Conservation (phyloP, 1,284 basidiomycete species). For the Trametes hirsuta region DNA sequence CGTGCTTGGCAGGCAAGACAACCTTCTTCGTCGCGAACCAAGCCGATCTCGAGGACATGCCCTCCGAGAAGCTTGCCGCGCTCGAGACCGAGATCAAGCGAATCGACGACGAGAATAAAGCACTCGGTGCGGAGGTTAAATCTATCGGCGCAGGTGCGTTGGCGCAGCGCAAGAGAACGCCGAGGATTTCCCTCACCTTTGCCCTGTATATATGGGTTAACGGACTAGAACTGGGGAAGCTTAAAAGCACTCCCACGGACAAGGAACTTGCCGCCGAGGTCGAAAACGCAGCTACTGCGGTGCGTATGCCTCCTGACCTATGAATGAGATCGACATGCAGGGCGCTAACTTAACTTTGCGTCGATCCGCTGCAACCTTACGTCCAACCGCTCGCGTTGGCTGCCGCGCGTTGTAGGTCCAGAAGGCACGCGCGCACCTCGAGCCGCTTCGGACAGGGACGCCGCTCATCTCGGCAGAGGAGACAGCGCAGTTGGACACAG, state of each 20-base stretch:
- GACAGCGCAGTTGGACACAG: conserved; percentile 58
- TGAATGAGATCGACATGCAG: too few relatives aligned
- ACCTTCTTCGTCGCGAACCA: conserved; percentile 84
- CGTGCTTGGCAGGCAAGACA: conserved; percentile 65
- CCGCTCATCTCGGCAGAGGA: conserved; percentile 70
- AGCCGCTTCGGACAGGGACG: conserved; percentile 66
- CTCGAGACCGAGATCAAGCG: conserved; percentile 58
- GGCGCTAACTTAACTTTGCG: too few relatives aligned
- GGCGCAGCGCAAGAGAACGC: not conserved
- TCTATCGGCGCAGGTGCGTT: conserved; percentile 52
- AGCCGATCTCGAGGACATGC: conserved; percentile 61
- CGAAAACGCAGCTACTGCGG: conserved; percentile 45
- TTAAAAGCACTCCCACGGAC: conserved; percentile 70
- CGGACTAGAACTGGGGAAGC: conserved; percentile 60
- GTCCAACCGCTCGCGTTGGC: too few relatives aligned
- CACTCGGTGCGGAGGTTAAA: conserved; percentile 54
- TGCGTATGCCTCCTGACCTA: conserved; percentile 30
- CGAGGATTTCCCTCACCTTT: not conserved
- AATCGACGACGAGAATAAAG: conserved; percentile 65
- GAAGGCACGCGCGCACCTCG: conserved; percentile 52
- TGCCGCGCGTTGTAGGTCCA: conserved; percentile 39
- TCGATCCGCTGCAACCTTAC: too few relatives aligned
- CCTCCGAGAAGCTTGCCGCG: conserved; percentile 56
- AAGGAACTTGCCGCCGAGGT: conserved; percentile 59
- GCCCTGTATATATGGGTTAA: not conserved